Evolutionary conservation across 1,284 basidiomycete genomes (phyloP), one percentile per base, ranked within the genome.

Genomic region (Rhodotorula sp.): DNA sequence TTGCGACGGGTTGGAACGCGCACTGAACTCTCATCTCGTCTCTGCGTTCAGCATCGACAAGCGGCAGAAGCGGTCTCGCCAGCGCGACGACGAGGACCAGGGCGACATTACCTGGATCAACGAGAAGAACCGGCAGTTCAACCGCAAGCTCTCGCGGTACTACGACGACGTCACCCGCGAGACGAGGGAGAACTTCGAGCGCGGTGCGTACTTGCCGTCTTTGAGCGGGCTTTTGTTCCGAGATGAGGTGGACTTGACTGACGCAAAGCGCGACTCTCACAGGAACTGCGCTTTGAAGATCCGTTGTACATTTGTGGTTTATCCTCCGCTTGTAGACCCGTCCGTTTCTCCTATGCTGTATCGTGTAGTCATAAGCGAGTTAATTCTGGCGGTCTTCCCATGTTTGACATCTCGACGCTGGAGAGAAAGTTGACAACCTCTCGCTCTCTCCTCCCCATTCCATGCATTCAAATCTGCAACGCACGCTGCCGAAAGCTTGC

Each of bases 61-160:
- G 83, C 89, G 91, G 80, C 85, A 87, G 79, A 95, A 92, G 79
- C 90, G 92, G 82, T 92, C 90, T 50, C 85, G 94, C 75, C 92
- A 93, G 81, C 87, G 93, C 70, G 84, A 85, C 80, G 94, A 95
- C 82, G 93, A 97, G 78, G 89, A 91, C 64, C 90, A 95, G 73
- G 93, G 91, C 67, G 93, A 97, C 77, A 92, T 99, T 81, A 98
- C 93, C 19, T 99, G 99, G 80, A 99, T 99, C 87, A 99, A 99
- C 85, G 93, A 97, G 81, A 89, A 90, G 72, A 99, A 99, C 84
- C 89, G 92, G 78, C 92, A 95, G 65, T 99, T 98, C 86, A 99
- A 98, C 88, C 95, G 95, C 84, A 99, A 97, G 89, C 93, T 98
- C 83, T 90, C 91, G 28, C 87, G 95, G 72, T 99, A 94, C 84